Conservation (phyloP, 2,329 filamentous ascomycete genomes). For the Hortaea sp. region DNA sequence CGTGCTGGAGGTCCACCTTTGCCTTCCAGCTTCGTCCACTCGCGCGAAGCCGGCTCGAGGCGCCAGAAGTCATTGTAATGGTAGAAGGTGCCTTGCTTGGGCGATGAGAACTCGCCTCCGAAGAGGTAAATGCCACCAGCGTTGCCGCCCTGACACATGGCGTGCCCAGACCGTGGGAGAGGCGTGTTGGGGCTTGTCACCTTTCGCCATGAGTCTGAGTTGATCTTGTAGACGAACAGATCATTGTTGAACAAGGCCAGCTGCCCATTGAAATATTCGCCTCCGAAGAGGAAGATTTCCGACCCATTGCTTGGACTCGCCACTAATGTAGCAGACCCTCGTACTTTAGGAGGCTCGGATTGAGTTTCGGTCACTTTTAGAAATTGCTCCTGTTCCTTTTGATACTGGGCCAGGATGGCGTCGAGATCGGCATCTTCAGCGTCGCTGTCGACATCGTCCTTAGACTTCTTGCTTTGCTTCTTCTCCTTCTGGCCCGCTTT, state of each 20-base stretch:
- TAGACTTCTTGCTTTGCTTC: constrained; percentile 58
- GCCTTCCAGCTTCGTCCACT: constrained; percentile 83
- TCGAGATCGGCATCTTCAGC: constrained; percentile 90
- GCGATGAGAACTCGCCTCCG: constrained; percentile 90
- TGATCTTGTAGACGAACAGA: constrained; percentile 61
- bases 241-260: constrained; percentile 65
- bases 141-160: constrained; percentile 86
- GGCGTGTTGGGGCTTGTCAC: constrained; percentile 88
- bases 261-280: constrained; percentile 91
- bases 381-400: constrained; percentile 82
- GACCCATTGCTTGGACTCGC: constrained; percentile 79
- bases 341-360: constrained; percentile 61
- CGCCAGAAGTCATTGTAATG: constrained; percentile 99
- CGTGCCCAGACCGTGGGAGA: constrained; percentile 82
- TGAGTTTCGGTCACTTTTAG: constrained; percentile 82
- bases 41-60: constrained; percentile 69
- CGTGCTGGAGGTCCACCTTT: constrained; percentile 73
- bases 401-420: constrained; percentile 84
- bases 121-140: constrained; percentile 81
- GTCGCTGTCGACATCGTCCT: constrained; percentile 70
- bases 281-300: constrained; percentile 83
- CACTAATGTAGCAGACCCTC: constrained; percentile 71
- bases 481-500: constrained; percentile 69
- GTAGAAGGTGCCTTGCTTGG: constrained; percentile 96
- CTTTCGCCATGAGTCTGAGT: constrained; percentile 79